Conservation (phyloP, 1,284 basidiomycete genomes). For the Moesziomyces sp. region DNA sequence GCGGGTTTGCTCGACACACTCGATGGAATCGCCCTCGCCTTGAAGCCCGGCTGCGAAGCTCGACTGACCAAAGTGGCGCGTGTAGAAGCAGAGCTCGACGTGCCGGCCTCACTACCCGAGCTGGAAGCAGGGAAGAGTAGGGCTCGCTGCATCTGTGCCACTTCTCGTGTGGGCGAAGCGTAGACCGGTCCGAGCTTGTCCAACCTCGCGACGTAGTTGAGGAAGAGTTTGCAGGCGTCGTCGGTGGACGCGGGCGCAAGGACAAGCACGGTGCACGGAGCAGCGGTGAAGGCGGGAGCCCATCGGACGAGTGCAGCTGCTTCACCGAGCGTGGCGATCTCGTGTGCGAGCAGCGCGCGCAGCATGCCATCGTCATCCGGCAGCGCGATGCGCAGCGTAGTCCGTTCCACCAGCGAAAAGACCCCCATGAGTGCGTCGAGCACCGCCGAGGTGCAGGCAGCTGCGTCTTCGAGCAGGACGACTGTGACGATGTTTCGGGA, state of each 20-base stretch:
- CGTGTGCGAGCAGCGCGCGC: slow-evolving; percentile 38
- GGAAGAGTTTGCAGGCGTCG: background rate
- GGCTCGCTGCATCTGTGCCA: slow-evolving; percentile 39
- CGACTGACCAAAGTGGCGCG: slow-evolving; percentile 2
- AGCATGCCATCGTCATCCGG: slow-evolving; percentile 50
- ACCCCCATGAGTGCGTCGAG: no score
- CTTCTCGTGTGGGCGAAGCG: slow-evolving; percentile 17
- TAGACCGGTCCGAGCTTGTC: slow-evolving; percentile 26
- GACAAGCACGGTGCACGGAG: slow-evolving; percentile 31
- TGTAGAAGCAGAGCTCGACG: slow-evolving; percentile 1
- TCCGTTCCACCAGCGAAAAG: slow-evolving; percentile 28
- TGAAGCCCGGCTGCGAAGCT: slow-evolving; percentile 1
- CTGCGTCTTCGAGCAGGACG: no score
- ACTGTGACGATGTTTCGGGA: no score
- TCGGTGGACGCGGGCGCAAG: slow-evolving; percentile 16
- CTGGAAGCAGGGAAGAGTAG: slow-evolving; percentile 42
- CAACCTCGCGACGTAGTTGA: no score
- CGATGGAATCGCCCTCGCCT: slow-evolving; percentile 9
- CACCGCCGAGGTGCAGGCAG: slow-evolving; percentile 6
- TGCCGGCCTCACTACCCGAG: background rate
- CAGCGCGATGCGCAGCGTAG: slow-evolving; percentile 19
- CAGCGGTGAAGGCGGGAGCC: slow-evolving; percentile 38
- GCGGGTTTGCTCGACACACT: slow-evolving; percentile 71
- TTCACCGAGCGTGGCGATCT: slow-evolving; percentile 22
- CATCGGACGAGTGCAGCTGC: slow-evolving; percentile 34